Evolutionary conservation across 257 asterid genomes (phyloP).

Genomic region (Solanum virginianum): DNA sequence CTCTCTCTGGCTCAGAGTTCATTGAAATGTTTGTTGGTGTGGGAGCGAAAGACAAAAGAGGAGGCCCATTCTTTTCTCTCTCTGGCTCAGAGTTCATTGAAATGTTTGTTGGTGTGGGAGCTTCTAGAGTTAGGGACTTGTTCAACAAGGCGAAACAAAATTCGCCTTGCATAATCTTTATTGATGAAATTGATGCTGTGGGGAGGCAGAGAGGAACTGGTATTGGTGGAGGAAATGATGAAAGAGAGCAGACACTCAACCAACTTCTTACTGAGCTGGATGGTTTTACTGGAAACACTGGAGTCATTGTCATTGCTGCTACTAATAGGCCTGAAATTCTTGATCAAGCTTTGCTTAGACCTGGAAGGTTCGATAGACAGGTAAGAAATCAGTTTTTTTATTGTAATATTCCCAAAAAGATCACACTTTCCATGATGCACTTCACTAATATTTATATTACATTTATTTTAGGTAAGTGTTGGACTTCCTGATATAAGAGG

Average conservation of each 20-base stretch:
- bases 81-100: constrained; percentile 72
- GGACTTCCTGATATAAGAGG: constrained; percentile 56
- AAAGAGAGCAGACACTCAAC: constrained; percentile 62
- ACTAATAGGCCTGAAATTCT: constrained; percentile 63
- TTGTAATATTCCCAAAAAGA: background rate
- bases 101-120: constrained; percentile 77
- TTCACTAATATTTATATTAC: background rate
- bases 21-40: constrained; percentile 75
- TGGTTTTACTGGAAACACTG: constrained; percentile 45
- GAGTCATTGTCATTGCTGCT: constrained; percentile 58
- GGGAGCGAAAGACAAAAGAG: too few relatives aligned
- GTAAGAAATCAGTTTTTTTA: constrained; percentile 1
- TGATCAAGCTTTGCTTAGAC: constrained; percentile 59
- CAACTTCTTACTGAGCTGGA: constrained; percentile 67
- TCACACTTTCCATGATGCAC: background rate
- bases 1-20: constrained; percentile 62
- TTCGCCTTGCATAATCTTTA: constrained; percentile 49
- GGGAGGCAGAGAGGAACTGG: constrained; percentile 71
- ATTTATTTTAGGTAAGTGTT: constrained; percentile 32
- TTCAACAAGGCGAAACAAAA: constrained; percentile 45
- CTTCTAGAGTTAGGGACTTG: constrained; percentile 62
- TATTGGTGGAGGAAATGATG: constrained; percentile 76
- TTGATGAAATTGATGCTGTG: constrained; percentile 67
- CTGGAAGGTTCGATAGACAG: constrained; percentile 66
- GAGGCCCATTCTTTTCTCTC: constrained; percentile 48